Evolutionary conservation across 1,139 yeast species (phyloP).

Genomic region (Lodderomyces orthopsilosis): DNA sequence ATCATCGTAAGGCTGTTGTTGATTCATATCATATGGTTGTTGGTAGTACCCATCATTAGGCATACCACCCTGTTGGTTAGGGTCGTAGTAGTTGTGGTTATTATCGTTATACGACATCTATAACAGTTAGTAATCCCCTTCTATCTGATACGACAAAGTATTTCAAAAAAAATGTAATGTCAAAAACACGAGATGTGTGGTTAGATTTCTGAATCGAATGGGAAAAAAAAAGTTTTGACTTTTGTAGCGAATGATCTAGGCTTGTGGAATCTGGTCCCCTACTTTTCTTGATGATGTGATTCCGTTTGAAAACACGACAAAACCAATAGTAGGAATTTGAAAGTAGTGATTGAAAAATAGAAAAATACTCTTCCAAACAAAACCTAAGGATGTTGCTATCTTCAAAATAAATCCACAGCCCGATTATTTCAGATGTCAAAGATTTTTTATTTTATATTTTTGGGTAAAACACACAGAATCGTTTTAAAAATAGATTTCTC

Average conservation of each 20-base stretch:
- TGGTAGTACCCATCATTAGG: conserved; percentile 46
- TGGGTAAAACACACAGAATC: no score
- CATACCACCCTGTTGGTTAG: conserved; percentile 39
- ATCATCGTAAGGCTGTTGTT: conserved; percentile 43
- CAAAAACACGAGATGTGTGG: background rate
- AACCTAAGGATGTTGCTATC: no score
- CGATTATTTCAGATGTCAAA: conserved; percentile 2
- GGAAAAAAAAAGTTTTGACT: background rate
- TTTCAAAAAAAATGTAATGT: background rate
- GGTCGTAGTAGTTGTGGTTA: conserved; percentile 50
- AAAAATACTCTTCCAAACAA: no score
- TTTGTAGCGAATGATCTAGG: background rate
- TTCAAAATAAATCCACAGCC: conserved; percentile 1
- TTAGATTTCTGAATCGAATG: background rate
- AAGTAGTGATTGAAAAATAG: no score
- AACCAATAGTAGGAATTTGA: no score
- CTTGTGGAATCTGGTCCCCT: background rate
- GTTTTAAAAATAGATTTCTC: background rate
- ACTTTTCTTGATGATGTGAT: background rate
- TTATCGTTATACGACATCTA: conserved; percentile 54
- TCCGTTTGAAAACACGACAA: no score
- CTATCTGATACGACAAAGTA: background rate
- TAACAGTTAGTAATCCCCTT: conserved; percentile 18
- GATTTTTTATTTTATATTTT: no score
- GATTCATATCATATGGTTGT: conserved; percentile 38